Conservation (phyloP, 257 asterid species). For the Cruciata laevipes region DNA sequence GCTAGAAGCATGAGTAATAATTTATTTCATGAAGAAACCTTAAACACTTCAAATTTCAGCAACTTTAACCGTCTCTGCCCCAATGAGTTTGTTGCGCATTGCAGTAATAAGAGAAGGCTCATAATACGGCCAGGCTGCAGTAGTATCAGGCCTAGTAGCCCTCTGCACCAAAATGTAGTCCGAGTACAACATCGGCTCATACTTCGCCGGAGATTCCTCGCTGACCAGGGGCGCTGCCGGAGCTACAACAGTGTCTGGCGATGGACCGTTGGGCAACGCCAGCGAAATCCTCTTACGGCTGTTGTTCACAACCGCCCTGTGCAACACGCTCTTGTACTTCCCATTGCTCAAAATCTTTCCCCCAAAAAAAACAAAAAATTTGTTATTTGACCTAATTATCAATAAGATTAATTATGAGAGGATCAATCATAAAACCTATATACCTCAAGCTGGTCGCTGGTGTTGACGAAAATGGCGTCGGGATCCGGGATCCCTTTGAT, state of each 20-base stretch:
- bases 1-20: no score
- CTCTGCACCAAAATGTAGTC: constrained; percentile 2
- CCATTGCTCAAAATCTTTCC: constrained; percentile 34
- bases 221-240: constrained; percentile 1
- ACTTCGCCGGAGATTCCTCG: not conserved
- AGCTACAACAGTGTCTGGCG: constrained; percentile 8
- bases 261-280: constrained; percentile 10
- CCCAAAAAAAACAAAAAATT: no score
- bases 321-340: constrained; percentile 35
- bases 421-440: not conserved
- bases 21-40: not conserved
- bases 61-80: not conserved
- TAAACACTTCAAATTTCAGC: not conserved
- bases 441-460: constrained; percentile 74
- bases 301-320: constrained; percentile 34
- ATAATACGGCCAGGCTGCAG: not conserved
- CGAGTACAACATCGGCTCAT: constrained; percentile 6
- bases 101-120: not conserved
- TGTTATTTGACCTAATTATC: not conserved
- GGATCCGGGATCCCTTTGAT: constrained; percentile 32
- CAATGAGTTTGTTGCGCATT: not conserved
- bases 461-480: constrained; percentile 56
- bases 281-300: constrained; percentile 20
- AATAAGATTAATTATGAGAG: no score
- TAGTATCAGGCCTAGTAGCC: not conserved